These are phyloP conservation scores for Massariosphaeria phaeospora DNA, from an alignment of 495 filamentous ascomycete genomes.

Conservation along the genomic window DNA sequence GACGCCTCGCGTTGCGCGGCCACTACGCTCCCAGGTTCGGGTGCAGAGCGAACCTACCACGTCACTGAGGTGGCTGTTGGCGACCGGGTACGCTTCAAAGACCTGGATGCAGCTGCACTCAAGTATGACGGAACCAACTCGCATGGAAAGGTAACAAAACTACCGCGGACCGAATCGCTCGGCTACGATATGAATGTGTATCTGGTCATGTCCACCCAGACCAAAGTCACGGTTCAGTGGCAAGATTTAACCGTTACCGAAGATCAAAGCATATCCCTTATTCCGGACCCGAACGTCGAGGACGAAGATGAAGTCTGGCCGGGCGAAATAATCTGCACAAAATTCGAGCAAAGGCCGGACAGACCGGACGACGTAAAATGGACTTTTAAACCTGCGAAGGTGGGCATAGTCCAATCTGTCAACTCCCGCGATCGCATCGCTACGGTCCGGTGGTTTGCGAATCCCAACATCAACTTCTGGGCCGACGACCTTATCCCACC, in stretches of 20 bases:
- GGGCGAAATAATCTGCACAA: slow-evolving; percentile 52
- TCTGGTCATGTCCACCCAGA: slow-evolving; percentile 45
- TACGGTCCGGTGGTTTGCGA: slow-evolving; percentile 51
- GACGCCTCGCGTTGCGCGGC: slow-evolving; percentile 29
- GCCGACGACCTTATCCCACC: slow-evolving; percentile 37
- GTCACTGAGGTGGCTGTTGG: slow-evolving; percentile 40
- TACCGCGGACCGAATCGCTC: slow-evolving; percentile 47
- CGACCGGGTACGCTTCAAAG: slow-evolving; percentile 51
- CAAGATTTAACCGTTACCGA: slow-evolving; percentile 52
- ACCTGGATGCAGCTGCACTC: slow-evolving; percentile 43
- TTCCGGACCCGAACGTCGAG: slow-evolving; percentile 47
- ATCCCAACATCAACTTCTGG: slow-evolving; percentile 40
- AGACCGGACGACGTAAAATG: slow-evolving; percentile 14
- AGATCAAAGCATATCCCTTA: slow-evolving; percentile 42
- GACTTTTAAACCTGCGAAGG: slow-evolving; percentile 40
- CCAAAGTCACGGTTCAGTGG: slow-evolving; percentile 53
- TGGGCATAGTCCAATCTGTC: slow-evolving; percentile 58
- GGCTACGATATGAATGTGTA: slow-evolving; percentile 59
- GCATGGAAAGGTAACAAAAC: slow-evolving; percentile 38
- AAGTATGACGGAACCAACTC: slow-evolving; percentile 45
- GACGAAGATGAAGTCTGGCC: slow-evolving; percentile 55
- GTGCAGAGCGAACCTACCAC: slow-evolving; percentile 26
- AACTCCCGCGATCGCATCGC: slow-evolving; percentile 52
- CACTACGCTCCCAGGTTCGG: slow-evolving; percentile 6
- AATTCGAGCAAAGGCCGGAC: slow-evolving; percentile 44